Conservation (phyloP, 139 green algal species). For the Dunaliella primolecta region DNA sequence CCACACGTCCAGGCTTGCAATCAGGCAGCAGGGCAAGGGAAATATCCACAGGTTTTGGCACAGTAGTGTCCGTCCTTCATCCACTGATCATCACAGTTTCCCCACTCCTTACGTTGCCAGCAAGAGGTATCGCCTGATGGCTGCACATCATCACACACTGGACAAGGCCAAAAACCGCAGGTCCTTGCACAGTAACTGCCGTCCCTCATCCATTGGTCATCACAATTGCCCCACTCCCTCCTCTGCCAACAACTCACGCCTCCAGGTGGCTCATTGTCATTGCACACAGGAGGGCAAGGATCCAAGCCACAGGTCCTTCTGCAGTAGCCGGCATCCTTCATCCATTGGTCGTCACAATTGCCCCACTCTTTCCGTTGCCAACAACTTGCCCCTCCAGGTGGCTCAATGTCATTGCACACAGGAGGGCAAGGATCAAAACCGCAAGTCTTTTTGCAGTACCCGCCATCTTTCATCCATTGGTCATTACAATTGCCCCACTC, state of each 20-base stretch:
- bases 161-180: neutral
- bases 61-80: neutral
- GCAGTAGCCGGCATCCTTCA: constrained; percentile 26
- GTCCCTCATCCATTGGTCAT: neutral
- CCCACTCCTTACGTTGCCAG: neutral
- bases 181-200: neutral
- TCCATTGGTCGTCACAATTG: constrained; percentile 22
- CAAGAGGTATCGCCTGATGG: neutral
- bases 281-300: neutral
- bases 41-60: too few relatives aligned
- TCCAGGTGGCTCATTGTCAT: neutral
- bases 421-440: neutral
- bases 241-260: neutral
- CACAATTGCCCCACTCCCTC: neutral
- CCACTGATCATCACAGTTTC: neutral
- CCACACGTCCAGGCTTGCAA: too few relatives aligned
- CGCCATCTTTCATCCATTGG: neutral
- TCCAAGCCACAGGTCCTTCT: constrained; percentile 20
- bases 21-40: too few relatives aligned
- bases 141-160: neutral
- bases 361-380: constrained; percentile 6
- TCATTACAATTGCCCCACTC: neutral
- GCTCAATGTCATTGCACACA: neutral
- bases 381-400: neutral
- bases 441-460: neutral